Conservation (phyloP, 441 rosid genomes). For the Erodium texanum region DNA sequence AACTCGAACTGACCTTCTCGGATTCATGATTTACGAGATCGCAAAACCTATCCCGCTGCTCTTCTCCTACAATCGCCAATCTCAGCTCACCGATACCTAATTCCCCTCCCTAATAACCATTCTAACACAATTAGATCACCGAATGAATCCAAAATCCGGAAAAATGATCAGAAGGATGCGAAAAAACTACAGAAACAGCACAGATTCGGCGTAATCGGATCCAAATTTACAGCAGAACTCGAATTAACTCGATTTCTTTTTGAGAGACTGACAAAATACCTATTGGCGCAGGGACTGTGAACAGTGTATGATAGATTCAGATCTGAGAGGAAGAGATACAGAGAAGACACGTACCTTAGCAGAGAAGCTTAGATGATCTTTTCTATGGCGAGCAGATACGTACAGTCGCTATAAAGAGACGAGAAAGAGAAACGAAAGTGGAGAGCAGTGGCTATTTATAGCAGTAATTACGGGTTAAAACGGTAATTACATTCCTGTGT, state of each 20-base stretch:
- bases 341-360: constrained; percentile 3
- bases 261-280: neutral
- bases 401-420: neutral
- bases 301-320: neutral
- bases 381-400: neutral
- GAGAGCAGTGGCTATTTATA: constrained; percentile 3
- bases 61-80: neutral
- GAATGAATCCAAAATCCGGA: neutral
- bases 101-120: neutral
- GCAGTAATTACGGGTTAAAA: neutral
- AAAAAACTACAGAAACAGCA: neutral
- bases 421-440: neutral
- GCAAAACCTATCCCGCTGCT: constrained; percentile 1
- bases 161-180: neutral
- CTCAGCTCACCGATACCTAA: neutral
- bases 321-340: neutral
- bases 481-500: neutral
- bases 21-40: constrained; percentile 30
- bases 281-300: neutral
- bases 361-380: neutral
- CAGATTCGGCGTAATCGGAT: neutral
- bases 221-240: neutral
- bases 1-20: constrained; percentile 47
- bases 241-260: neutral
- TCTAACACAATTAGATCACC: neutral